A percentile compares a stretch with the other conserved stretches of the same genome.
Conservation (phyloP, 257 asterid genomes). For the Vinca minor region DNA sequence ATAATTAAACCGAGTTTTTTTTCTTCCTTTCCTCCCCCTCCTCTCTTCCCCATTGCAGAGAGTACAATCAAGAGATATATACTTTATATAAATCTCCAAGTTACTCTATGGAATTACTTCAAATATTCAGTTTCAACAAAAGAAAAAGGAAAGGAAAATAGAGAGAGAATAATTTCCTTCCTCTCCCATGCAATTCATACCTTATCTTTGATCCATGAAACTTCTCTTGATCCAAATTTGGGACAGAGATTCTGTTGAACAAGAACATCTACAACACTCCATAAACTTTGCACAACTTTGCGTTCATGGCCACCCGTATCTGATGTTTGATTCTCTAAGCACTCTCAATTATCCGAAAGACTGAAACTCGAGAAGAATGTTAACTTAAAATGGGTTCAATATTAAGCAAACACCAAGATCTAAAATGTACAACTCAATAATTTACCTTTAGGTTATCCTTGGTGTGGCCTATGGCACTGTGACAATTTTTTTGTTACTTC, state of each 20-base stretch:
- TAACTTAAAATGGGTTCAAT: neutral
- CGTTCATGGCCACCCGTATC: neutral
- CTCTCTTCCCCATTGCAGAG: neutral
- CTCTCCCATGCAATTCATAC: neutral
- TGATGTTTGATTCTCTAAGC: neutral
- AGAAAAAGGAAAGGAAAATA: neutral
- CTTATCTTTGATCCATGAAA: neutral
- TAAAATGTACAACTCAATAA: neutral
- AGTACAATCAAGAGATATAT: neutral
- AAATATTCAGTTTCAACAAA: neutral
- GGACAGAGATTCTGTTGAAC: neutral
- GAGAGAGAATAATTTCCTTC: neutral
- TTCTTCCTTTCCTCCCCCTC: neutral
- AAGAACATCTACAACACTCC: neutral
- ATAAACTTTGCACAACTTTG: neutral
- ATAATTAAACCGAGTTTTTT: too few relatives aligned
- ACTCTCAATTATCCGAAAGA: neutral
- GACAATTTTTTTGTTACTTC: constrained; percentile 59
- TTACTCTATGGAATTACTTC: neutral
- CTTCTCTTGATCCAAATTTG: neutral
- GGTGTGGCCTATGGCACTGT: constrained; percentile 56
- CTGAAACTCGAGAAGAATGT: neutral
- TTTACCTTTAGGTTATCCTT: constrained; percentile 27
- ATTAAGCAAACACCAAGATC: neutral
- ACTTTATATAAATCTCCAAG: neutral